These are phyloP conservation scores for Colletotrichum trifolii DNA, from an alignment of 2,329 filamentous ascomycete species.

Conservation along the genomic window DNA sequence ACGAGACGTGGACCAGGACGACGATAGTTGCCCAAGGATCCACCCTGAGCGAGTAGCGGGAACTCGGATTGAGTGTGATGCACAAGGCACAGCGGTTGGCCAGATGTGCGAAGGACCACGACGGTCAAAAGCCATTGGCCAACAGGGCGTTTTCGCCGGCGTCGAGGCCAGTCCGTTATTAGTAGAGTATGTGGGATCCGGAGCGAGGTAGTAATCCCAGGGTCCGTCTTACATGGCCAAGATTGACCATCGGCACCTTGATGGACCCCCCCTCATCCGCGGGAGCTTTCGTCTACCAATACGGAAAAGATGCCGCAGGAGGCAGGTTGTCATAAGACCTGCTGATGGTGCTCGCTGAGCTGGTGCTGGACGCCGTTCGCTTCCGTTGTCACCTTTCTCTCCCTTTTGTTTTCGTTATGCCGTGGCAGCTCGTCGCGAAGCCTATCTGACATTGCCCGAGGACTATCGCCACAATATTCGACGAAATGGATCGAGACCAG, in stretches of 20 bases:
- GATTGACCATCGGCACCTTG: slow-evolving; percentile 29
- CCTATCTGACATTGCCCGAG: not conserved
- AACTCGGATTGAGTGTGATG: not conserved
- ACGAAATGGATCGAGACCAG: slow-evolving; percentile 32
- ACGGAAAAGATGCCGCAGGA: slow-evolving; percentile 13
- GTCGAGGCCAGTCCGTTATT: slow-evolving; percentile 1
- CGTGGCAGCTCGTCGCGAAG: not conserved
- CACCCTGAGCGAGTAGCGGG: slow-evolving; percentile 11
- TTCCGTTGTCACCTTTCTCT: not conserved
- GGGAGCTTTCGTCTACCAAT: slow-evolving; percentile 6
- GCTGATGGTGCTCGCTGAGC: slow-evolving; percentile 7
- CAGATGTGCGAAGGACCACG: slow-evolving; percentile 9
- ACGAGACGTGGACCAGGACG: no score
- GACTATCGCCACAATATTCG: not conserved
- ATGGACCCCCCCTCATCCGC: slow-evolving; percentile 21
- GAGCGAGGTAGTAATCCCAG: not conserved
- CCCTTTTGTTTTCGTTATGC: not conserved
- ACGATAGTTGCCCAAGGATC: not conserved
- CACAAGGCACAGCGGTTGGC: slow-evolving; percentile 21
- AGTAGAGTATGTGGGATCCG: slow-evolving; percentile 8
- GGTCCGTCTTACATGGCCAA: slow-evolving; percentile 5
- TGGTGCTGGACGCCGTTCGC: not conserved
- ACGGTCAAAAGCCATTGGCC: slow-evolving; percentile 3
- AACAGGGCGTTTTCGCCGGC: slow-evolving; percentile 2
- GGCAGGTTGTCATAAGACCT: slow-evolving; percentile 21